A percentile compares a stretch with the other conserved stretches of the same genome.
Conservation (phyloP, 306 rosid species). For the Fagus sylvatica region DNA sequence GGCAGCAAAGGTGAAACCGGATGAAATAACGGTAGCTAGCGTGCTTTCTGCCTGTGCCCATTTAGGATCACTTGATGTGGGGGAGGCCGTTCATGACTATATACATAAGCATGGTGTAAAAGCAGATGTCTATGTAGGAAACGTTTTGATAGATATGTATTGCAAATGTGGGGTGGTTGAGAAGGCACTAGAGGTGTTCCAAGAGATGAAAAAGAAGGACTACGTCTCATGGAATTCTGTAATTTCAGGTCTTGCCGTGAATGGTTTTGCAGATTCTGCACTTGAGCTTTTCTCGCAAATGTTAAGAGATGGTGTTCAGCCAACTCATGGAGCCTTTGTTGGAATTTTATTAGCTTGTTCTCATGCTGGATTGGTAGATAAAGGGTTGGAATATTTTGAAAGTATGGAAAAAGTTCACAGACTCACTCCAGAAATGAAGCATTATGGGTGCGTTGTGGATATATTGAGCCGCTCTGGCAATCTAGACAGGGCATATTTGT, state of each 20-base stretch:
- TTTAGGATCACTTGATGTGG: slow-evolving; percentile 76
- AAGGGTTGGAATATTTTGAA: slow-evolving; percentile 68
- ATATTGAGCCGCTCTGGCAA: slow-evolving; percentile 80
- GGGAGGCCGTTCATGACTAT: slow-evolving; percentile 62
- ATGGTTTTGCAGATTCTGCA: slow-evolving; percentile 72
- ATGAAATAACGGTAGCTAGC: slow-evolving; percentile 61
- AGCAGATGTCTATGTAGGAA: slow-evolving; percentile 68
- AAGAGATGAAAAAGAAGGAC: slow-evolving; percentile 64
- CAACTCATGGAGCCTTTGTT: slow-evolving; percentile 70
- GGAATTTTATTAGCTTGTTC: slow-evolving; percentile 79
- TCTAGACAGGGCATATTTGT: slow-evolving; percentile 67
- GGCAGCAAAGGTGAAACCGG: slow-evolving; percentile 70
- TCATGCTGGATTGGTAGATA: slow-evolving; percentile 78
- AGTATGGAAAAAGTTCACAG: slow-evolving; percentile 69
- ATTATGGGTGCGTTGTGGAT: slow-evolving; percentile 75
- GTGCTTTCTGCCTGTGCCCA: slow-evolving; percentile 94
- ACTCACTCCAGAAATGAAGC: slow-evolving; percentile 77
- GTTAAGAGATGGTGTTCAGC: slow-evolving; percentile 57
- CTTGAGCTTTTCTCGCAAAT: slow-evolving; percentile 59
- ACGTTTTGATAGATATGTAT: slow-evolving; percentile 80
- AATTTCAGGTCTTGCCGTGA: slow-evolving; percentile 82
- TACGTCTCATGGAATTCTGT: slow-evolving; percentile 70
- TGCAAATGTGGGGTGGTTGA: slow-evolving; percentile 81
- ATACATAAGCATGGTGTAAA: slow-evolving; percentile 53
- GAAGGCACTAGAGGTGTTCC: slow-evolving; percentile 70